Evolutionary conservation across 352 stramenopile species (phyloP), one percentile per base, ranked within the genome.

Genomic region (Phytophthora macrochlamydospora): DNA sequence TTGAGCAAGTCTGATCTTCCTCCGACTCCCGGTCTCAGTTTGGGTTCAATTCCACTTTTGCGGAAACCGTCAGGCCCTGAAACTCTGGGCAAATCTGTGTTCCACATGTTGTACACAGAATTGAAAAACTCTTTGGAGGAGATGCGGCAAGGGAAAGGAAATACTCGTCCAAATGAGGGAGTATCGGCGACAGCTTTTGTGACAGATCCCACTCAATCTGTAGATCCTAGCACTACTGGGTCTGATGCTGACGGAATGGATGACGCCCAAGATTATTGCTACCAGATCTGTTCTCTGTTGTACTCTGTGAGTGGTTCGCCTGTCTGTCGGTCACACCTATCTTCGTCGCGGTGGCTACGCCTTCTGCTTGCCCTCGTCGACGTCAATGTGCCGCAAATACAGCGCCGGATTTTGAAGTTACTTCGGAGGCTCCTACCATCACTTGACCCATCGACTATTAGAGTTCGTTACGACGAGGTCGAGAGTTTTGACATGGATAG

Each of bases 61-160:
- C 78, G 88, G 1, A 95, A 96, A 49, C 90, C 90, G 8, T 95
- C 87, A 24, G 90, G 90, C 0, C 88, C 87, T 3, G 90, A 95
- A 65, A 97, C 90, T 30, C 73, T 97, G 1, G 89, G 90, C 14
- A 96, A 97, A 59, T 96, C 89, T 7, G 90, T 97, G 4, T 97
- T 97, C 37, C 85, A 96, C 59, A 97, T 97, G 90, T 61, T 97
- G 40, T 97, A 94, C 55, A 95, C 88, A 3, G 90, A 97, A 56
- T 56, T 97, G 50, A 92, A 93, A 56, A 97, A 95, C 59, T 87
- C 86, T 5, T 69, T 95, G 30, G 87, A 93, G 62, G 82, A 92
- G 7, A 79, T 92, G 66, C 79, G 79, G 24, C 81, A 71, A 44
- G 79, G 69, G 33, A 55, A 69, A 29, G 65, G 56, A 3, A 69